These are phyloP conservation scores for Diaporthe batatas DNA, from an alignment of 2,329 filamentous ascomycete species.

Conservation along the genomic window DNA sequence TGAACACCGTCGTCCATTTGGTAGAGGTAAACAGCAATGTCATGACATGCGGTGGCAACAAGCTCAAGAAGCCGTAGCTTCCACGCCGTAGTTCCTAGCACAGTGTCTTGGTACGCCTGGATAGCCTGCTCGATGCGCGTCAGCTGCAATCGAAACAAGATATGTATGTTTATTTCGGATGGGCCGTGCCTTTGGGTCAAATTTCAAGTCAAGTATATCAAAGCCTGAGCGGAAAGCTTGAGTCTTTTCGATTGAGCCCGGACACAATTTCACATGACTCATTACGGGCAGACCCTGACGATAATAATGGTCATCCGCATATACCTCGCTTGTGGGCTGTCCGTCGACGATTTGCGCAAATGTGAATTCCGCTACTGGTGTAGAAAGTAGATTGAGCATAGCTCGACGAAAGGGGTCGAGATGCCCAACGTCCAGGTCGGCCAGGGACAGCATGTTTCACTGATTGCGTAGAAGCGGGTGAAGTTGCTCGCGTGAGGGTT, in stretches of 20 bases:
- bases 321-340: slow-evolving; percentile 53
- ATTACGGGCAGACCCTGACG: not conserved
- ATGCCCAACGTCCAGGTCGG: not conserved
- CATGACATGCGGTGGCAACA: not conserved
- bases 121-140: not conserved
- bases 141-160: not conserved
- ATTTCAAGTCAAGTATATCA: not conserved
- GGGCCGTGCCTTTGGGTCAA: not conserved
- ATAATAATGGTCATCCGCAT: slow-evolving; percentile 42
- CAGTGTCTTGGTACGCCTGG: not conserved
- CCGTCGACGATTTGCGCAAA: slow-evolving; percentile 50
- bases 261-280: not conserved
- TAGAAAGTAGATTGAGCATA: slow-evolving; percentile 46
- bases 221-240: slow-evolving; percentile 3
- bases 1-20: slow-evolving; percentile 11
- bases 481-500: no score
- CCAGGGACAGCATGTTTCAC: not conserved
- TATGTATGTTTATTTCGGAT: not conserved
- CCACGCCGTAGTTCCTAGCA: not conserved
- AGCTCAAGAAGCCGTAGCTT: slow-evolving; percentile 26
- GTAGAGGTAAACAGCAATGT: slow-evolving; percentile 21
- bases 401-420: not conserved
- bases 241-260: not conserved
- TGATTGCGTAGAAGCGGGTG: not conserved
- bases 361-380: slow-evolving; percentile 13